Percentiles rank a stretch among this genome's conserved stretches.
These are phyloP conservation scores for Monilinia vaccinii-corymbosi DNA, from an alignment of 2,329 filamentous ascomycete species.

Conservation along the genomic window DNA sequence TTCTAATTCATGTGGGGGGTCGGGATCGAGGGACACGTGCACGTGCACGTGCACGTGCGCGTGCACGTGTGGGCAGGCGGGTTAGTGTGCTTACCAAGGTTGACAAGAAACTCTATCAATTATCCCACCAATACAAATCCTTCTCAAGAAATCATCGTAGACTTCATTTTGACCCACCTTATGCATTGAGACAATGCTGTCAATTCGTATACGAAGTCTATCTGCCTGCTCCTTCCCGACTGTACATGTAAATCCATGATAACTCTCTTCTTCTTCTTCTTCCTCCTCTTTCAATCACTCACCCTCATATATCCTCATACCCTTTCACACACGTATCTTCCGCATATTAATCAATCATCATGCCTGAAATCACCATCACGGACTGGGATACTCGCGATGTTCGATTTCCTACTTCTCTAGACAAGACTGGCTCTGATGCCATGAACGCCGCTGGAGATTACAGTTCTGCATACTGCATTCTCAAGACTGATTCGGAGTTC, in stretches of 20 bases:
- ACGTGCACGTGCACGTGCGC: not conserved
- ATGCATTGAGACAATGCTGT: not conserved
- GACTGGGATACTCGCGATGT: slow-evolving; percentile 65
- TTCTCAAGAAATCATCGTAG: not conserved
- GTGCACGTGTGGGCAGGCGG: not conserved
- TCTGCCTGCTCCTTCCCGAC: not conserved
- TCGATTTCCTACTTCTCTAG: slow-evolving; percentile 81
- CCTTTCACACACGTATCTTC: not conserved
- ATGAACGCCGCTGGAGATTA: slow-evolving; percentile 95
- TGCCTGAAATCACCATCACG: slow-evolving; percentile 60
- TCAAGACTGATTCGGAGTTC: slow-evolving; percentile 66
- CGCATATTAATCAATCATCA: slow-evolving; percentile 20
- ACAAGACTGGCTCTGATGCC: slow-evolving; percentile 93
- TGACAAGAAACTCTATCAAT: not conserved
- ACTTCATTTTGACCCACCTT: not conserved
- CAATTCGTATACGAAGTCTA: not conserved
- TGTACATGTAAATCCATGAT: too few species aligned
- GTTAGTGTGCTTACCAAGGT: not conserved
- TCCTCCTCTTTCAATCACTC: not conserved
- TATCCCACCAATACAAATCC: slow-evolving; percentile 1
- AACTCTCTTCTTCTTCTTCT: not conserved
- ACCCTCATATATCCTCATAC: not conserved
- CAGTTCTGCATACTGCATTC: slow-evolving; percentile 87
- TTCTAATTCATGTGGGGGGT: not conserved
- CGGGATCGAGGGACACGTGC: not conserved